Evolutionary conservation across 805 yeast genomes (phyloP).

Genomic region (Teunomyces aglyptinius): DNA sequence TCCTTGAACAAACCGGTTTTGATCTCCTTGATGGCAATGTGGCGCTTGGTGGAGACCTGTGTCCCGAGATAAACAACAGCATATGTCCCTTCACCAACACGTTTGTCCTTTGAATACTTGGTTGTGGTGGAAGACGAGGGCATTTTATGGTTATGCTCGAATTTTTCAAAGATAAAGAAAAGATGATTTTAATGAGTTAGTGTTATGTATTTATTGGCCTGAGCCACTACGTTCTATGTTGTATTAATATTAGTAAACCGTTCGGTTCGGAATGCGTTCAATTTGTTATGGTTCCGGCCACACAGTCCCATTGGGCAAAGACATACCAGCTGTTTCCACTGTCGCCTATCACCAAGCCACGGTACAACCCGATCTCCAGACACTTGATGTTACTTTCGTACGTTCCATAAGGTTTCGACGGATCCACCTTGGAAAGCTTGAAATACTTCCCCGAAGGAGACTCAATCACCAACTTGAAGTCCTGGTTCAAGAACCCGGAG

Average conservation of each 20-base stretch:
- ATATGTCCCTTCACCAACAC: conserved; percentile 98
- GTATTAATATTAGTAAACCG: neutral
- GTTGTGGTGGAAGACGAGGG: neutral
- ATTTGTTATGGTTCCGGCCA: conserved; percentile 15
- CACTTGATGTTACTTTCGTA: conserved; percentile 63
- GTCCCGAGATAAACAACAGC: conserved; percentile 92
- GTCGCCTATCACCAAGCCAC: conserved; percentile 77
- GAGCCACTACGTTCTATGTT: neutral
- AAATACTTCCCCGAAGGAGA: conserved; percentile 81
- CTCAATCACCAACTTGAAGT: conserved; percentile 65
- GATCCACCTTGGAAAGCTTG: conserved; percentile 53
- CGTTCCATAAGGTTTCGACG: conserved; percentile 46
- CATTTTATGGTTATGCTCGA: too few relatives aligned
- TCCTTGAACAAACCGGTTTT: conserved; percentile 92
- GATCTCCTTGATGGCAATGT: conserved; percentile 92
- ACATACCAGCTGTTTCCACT: conserved; percentile 80
- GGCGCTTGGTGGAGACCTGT: conserved; percentile 51
- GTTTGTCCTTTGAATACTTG: conserved; percentile 57
- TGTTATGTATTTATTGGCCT: neutral
- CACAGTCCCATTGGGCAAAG: conserved; percentile 87
- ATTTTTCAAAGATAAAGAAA: neutral
- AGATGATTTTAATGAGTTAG: neutral
- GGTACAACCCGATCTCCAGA: conserved; percentile 77
- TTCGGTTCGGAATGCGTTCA: neutral
- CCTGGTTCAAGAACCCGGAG: conserved; percentile 35